phyloP scores from a whole-genome alignment of 176 grass and related monocot species.

The Avena eriantha region DNA sequence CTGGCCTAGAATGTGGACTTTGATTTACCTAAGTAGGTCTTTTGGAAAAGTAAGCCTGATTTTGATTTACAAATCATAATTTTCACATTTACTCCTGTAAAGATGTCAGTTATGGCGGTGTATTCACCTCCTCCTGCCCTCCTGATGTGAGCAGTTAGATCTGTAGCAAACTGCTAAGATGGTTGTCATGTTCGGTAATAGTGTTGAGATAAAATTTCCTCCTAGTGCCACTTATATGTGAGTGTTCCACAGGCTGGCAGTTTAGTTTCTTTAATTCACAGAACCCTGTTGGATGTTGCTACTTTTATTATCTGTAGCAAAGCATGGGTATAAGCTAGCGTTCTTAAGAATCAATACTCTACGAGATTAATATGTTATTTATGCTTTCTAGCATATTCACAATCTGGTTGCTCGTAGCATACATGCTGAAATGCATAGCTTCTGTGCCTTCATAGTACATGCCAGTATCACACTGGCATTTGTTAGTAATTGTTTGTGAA shows the following conservation, averaged over 20 bases:
- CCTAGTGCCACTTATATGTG: background rate
- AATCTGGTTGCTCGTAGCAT: conserved; percentile 28
- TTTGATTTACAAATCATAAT: conserved; percentile 5
- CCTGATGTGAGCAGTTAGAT: conserved; percentile 14
- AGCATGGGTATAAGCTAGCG: background rate
- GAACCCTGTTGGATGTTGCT: background rate
- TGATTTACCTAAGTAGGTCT: conserved; percentile 10
- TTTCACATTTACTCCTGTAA: background rate
- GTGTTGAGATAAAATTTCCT: background rate
- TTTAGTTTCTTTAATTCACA: background rate
- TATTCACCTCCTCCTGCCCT: background rate
- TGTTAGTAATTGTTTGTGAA: background rate
- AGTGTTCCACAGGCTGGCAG: background rate
- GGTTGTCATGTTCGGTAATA: background rate
- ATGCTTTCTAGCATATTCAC: conserved; percentile 5
- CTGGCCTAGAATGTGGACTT: background rate
- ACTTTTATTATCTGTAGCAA: background rate
- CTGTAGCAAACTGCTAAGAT: conserved; percentile 1
- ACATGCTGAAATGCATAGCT: conserved; percentile 32
- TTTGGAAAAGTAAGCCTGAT: background rate
- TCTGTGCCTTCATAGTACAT: conserved; percentile 23
- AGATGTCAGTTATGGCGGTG: background rate
- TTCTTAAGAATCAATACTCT: background rate
- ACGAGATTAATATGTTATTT: background rate
- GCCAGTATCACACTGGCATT: background rate